Conservation (phyloP, 352 stramenopile species). For the Peronospora farinosa region DNA sequence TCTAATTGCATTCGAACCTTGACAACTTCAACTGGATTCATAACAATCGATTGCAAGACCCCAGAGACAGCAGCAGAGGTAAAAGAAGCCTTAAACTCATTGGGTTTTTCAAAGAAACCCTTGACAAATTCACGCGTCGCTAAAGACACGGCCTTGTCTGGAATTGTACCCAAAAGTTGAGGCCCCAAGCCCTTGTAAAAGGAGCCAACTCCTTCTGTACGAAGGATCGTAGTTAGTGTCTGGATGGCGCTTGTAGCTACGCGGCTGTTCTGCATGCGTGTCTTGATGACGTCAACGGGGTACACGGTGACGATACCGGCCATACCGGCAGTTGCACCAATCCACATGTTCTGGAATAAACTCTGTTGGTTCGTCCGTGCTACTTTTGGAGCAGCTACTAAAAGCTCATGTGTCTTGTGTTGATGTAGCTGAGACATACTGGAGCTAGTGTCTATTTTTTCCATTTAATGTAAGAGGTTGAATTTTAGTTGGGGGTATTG, state of each 20-base stretch:
- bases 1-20: slow-evolving; percentile 83
- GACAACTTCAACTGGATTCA: slow-evolving; percentile 81
- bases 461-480: slow-evolving; percentile 15
- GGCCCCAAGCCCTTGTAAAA: slow-evolving; percentile 78
- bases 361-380: slow-evolving; percentile 36
- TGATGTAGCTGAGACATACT: slow-evolving; percentile 23
- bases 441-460: slow-evolving; percentile 23
- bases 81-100: slow-evolving; percentile 65
- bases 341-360: slow-evolving; percentile 75
- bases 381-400: slow-evolving; percentile 21
- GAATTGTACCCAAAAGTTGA: slow-evolving; percentile 67
- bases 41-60: slow-evolving; percentile 69
- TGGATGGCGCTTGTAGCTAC: slow-evolving; percentile 50
- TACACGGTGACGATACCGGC: slow-evolving; percentile 78
- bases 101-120: slow-evolving; percentile 62
- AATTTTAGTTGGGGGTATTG: too few species aligned
- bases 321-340: slow-evolving; percentile 73
- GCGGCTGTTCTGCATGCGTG: slow-evolving; percentile 72
- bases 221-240: slow-evolving; percentile 53
- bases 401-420: slow-evolving; percentile 34
- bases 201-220: slow-evolving; percentile 50
- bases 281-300: slow-evolving; percentile 81
- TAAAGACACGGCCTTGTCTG: slow-evolving; percentile 76
- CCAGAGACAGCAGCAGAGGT: slow-evolving; percentile 60
- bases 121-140: slow-evolving; percentile 77